Evolutionary conservation across 495 filamentous ascomycete species (phyloP).

Genomic region (Penicillium odoratum): DNA sequence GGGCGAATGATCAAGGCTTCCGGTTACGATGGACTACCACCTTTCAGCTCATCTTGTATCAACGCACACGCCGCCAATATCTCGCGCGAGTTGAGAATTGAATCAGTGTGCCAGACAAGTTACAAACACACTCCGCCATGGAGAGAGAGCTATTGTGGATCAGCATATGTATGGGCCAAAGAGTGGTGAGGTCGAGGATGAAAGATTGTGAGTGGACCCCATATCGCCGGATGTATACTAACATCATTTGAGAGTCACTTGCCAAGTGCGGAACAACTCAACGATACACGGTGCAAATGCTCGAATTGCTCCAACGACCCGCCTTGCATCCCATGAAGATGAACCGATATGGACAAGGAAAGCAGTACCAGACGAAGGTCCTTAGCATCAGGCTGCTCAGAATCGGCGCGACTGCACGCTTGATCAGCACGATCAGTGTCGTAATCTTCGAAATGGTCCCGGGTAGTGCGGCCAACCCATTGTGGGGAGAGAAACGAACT

Average conservation of each 20-base stretch:
- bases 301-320: not conserved
- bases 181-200: not conserved
- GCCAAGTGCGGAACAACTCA: not conserved
- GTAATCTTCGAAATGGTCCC: not conserved
- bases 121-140: not conserved
- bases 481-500: no score
- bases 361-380: slow-evolving; percentile 1
- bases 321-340: not conserved
- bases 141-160: not conserved
- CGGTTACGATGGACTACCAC: not conserved
- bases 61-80: no score
- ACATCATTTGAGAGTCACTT: no score
- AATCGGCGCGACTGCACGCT: slow-evolving; percentile 6
- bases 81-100: not conserved
- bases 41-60: not conserved
- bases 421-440: not conserved
- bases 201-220: not conserved
- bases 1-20: not conserved
- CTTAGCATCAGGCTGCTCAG: not conserved
- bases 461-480: no score
- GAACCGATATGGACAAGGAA: not conserved
- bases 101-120: not conserved
- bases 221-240: no score
- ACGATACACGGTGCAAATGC: not conserved
- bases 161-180: not conserved